These are phyloP conservation scores for Nemania abortiva DNA, from an alignment of 2,329 filamentous ascomycete species.

Conservation along the genomic window DNA sequence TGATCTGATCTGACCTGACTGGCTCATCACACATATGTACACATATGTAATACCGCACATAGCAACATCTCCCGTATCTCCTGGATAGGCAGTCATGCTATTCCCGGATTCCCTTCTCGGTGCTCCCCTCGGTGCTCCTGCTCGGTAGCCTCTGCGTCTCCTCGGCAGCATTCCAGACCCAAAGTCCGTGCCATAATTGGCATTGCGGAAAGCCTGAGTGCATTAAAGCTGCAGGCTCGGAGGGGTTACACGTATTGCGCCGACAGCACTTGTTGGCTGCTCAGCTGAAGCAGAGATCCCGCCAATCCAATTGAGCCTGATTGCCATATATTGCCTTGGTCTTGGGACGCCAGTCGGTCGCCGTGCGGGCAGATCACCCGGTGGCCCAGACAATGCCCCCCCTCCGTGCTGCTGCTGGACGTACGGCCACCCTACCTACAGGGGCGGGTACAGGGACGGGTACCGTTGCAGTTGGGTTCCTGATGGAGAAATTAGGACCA, in stretches of 20 bases:
- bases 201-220: constrained; percentile 1
- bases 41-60: not conserved
- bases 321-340: constrained; percentile 6
- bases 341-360: constrained; percentile 24
- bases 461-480: not conserved
- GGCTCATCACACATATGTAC: not conserved
- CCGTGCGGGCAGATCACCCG: constrained; percentile 33
- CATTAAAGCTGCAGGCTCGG: constrained; percentile 7
- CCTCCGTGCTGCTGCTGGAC: not conserved
- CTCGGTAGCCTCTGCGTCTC: not conserved
- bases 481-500: not conserved
- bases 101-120: constrained; percentile 17
- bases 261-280: constrained; percentile 13
- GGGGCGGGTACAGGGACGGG: not conserved
- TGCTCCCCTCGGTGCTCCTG: not conserved
- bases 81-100: constrained; percentile 2
- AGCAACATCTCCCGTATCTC: not conserved
- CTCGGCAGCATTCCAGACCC: constrained; percentile 11
- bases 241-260: constrained; percentile 25
- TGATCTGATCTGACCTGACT: constrained; percentile 21
- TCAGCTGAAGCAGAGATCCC: constrained; percentile 24
- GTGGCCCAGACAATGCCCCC: constrained; percentile 24
- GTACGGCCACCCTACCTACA: not conserved
- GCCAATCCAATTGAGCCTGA: constrained; percentile 37
- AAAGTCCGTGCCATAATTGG: constrained; percentile 27